A percentile compares a stretch with the other conserved stretches of the same genome.
Conservation (phyloP, 805 yeast genomes). For the Soucietia sequanensis region DNA sequence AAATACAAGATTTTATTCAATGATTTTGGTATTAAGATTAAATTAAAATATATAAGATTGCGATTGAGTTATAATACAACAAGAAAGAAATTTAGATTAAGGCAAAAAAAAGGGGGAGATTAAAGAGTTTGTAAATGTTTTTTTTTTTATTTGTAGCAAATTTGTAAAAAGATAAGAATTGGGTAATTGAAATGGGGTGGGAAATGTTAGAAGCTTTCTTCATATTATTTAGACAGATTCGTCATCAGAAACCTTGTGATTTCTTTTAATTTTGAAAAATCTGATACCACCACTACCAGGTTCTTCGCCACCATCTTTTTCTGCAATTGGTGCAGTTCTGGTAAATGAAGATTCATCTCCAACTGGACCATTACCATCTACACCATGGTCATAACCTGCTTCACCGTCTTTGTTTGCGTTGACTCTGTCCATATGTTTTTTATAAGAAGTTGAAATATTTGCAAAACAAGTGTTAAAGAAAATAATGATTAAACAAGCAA, state of each 20-base stretch:
- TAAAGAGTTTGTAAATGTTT: background rate
- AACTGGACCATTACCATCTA: slow-evolving; percentile 22
- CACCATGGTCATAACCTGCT: slow-evolving; percentile 18
- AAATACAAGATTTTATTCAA: no score
- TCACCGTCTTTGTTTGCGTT: slow-evolving; percentile 19
- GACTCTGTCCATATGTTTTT: slow-evolving; percentile 45
- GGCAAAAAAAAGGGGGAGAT: background rate
- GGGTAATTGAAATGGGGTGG: background rate
- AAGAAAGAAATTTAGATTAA: slow-evolving; percentile 2
- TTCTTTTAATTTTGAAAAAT: slow-evolving; percentile 71
- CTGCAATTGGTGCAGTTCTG: slow-evolving; percentile 32
- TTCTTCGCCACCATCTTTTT: slow-evolving; percentile 20
- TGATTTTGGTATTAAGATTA: background rate
- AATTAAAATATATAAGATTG: slow-evolving; percentile 1
- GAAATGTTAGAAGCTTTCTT: background rate
- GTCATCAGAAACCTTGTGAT: slow-evolving; percentile 42
- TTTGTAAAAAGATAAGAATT: background rate
- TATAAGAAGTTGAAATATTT: slow-evolving; percentile 48
- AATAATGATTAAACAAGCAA: slow-evolving; percentile 49
- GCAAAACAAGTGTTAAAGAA: slow-evolving; percentile 54
- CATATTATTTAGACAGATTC: slow-evolving; percentile 46
- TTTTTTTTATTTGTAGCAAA: no score
- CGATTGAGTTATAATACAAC: background rate
- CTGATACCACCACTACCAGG: slow-evolving; percentile 59
- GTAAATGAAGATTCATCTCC: slow-evolving; percentile 45